Evolutionary conservation across 257 asterid genomes (phyloP).

Genomic region (Solanum infundibuliforme): DNA sequence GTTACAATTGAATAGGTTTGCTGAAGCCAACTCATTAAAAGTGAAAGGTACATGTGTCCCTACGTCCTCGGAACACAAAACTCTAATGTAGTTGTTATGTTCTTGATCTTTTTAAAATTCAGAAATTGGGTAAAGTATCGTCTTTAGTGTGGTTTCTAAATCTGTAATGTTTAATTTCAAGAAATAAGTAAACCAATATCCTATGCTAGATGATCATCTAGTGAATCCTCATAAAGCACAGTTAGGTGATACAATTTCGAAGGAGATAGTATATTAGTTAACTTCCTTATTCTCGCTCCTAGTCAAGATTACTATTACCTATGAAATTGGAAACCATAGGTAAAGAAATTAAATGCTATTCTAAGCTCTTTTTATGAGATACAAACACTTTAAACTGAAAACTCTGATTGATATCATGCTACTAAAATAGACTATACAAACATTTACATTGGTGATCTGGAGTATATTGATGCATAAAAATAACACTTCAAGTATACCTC

Average conservation of each 20-base stretch:
- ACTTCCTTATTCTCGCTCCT: background rate
- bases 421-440: background rate
- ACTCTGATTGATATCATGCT: background rate
- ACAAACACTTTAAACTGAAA: background rate
- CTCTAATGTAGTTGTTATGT: background rate
- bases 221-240: background rate
- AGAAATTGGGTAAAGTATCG: background rate
- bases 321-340: background rate
- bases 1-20: background rate
- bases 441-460: background rate
- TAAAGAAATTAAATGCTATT: background rate
- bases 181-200: background rate
- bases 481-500: constrained; percentile 34
- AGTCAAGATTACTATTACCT: background rate
- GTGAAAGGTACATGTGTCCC: background rate
- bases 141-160: background rate
- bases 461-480: background rate
- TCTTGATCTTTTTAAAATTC: background rate
- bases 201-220: background rate
- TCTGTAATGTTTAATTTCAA: background rate
- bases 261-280: background rate
- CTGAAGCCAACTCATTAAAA: background rate
- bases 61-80: background rate
- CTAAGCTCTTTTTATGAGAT: background rate
- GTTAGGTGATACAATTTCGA: background rate